Evolutionary conservation across 2,329 filamentous ascomycete genomes (phyloP).

Genomic region (Fusarium sp.): DNA sequence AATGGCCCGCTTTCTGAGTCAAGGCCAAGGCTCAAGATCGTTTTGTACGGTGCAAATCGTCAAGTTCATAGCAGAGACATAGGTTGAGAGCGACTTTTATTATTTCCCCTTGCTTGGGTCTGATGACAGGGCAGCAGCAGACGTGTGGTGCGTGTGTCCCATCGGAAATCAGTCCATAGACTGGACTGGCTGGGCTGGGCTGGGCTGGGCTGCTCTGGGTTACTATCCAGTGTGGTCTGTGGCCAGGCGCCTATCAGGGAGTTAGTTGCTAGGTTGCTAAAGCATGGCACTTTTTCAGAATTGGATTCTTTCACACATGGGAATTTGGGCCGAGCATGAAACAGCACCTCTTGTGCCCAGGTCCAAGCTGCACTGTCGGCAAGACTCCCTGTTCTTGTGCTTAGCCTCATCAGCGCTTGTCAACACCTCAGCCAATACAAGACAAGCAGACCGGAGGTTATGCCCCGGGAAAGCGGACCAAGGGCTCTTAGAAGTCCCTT

Average conservation of each 20-base stretch:
- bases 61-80: slow-evolving; percentile 1
- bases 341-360: slow-evolving; percentile 26
- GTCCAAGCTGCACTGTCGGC: slow-evolving; percentile 9
- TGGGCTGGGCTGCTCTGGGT: background rate
- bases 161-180: slow-evolving; percentile 7
- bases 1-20: slow-evolving; percentile 32
- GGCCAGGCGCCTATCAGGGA: background rate
- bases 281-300: slow-evolving; percentile 44
- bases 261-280: slow-evolving; percentile 4
- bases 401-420: slow-evolving; percentile 7
- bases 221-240: background rate
- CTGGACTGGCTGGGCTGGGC: background rate
- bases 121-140: slow-evolving; percentile 29
- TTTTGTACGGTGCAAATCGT: slow-evolving; percentile 9
- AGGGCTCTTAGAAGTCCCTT: slow-evolving; percentile 1
- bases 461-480: slow-evolving; percentile 24
- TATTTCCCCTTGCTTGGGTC: slow-evolving; percentile 23
- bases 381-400: slow-evolving; percentile 22
- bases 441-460: slow-evolving; percentile 20
- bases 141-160: slow-evolving; percentile 5
- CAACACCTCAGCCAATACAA: background rate
- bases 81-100: slow-evolving; percentile 20
- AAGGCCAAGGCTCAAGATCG: slow-evolving; percentile 9
- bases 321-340: slow-evolving; percentile 27
- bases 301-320: slow-evolving; percentile 36